Evolutionary conservation across 1,139 yeast species (phyloP), one percentile per base, ranked within the genome.

Genomic region (Candida sp.): DNA sequence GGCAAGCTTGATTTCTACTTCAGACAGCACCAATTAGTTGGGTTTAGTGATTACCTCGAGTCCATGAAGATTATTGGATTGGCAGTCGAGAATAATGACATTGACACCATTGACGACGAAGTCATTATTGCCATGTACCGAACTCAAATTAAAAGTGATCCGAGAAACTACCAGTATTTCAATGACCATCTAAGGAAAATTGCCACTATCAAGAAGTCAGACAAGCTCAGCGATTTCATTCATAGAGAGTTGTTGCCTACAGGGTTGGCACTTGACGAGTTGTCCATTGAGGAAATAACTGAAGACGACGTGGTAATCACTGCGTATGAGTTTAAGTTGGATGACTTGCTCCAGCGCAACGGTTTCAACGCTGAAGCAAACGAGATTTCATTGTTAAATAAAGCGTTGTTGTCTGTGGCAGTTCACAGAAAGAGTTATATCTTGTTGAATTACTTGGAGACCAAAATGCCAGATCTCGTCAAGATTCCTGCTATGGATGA

Each of bases 241-340:
- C 75, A 73, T 3, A 72, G 77, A 31, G 93, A 88, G 60, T 78
- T 88, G 2, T 61, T 83, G 37, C 80, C 83, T 11, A 57, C 83
- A 4, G 63, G 67, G 3, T 78, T 83, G 48, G 96, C 97, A 0
- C 83, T 88, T 57, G 77, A 76, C 1, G 77, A 80, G 12, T 68
- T 91, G 45, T 86, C 84, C 12, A 80, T 88, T 26, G 86, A 81
- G 57, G 83, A 81, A 35, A 76, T 83, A 5, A 86, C 90, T 3
- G 96, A 88, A 62, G 94, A 88, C 61, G 96, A 88, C 53, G 84
- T 88, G 41, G 81, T 88, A 3, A 76, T 84, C 32, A 87, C 94
- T 1, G 91, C 93, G 0, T 86, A 80, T 58, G 84, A 86, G 52
- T 76, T 85, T 48, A 85, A 85, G 53, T 68, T 79, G 3, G 81